Conservation (phyloP, 345 rosid species). For the Triadica sebifera region DNA sequence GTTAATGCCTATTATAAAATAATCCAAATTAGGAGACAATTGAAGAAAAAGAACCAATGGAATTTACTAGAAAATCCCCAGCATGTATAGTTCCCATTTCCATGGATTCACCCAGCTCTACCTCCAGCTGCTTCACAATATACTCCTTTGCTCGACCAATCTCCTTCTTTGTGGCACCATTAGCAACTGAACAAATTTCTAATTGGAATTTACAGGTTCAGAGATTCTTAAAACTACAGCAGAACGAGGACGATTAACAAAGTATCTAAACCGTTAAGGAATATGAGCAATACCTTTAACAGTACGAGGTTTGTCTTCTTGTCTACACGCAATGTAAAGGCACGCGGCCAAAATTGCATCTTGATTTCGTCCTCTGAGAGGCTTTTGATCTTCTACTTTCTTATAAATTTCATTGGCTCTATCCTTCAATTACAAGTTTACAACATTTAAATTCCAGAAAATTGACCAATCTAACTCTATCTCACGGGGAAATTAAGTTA, state of each 20-base stretch:
- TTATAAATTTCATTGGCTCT: constrained; percentile 57
- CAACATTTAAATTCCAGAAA: too few relatives aligned
- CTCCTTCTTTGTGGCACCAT: constrained; percentile 53
- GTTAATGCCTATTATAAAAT: too few relatives aligned
- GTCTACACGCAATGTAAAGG: constrained; percentile 54
- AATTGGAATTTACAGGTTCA: constrained; percentile 13
- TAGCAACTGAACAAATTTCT: constrained; percentile 54
- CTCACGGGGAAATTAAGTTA: too few relatives aligned
- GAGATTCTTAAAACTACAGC: neutral
- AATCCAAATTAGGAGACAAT: too few relatives aligned
- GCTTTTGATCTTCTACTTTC: constrained; percentile 57
- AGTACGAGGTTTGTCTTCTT: constrained; percentile 48
- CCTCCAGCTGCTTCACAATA: constrained; percentile 50
- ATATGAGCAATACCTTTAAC: constrained; percentile 36
- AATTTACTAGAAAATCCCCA: constrained; percentile 46
- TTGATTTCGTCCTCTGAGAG: constrained; percentile 45
- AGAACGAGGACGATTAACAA: constrained; percentile 12
- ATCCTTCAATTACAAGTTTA: constrained; percentile 25
- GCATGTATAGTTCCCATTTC: constrained; percentile 65
- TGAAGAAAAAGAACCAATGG: too few relatives aligned
- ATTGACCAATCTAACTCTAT: too few relatives aligned
- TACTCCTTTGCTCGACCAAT: constrained; percentile 54
- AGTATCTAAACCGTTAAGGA: neutral
- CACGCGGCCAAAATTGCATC: constrained; percentile 51
- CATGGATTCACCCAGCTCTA: constrained; percentile 49